Conservation (phyloP, 768 basidiomycete species). For the Suillus luteus region DNA sequence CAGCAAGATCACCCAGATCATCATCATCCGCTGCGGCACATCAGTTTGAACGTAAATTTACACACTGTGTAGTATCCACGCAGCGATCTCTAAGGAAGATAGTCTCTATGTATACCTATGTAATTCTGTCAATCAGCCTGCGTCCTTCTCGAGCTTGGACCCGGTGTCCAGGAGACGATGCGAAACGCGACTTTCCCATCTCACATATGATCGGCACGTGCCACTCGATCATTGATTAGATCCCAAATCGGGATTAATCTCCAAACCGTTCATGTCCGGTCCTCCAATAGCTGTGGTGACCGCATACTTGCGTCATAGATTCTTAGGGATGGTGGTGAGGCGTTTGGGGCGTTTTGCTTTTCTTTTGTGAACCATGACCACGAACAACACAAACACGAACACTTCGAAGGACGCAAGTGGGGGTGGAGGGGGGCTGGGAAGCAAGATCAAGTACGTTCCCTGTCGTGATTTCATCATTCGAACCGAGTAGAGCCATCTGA, state of each 20-base stretch:
- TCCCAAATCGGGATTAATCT: not conserved
- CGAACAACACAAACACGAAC: not conserved
- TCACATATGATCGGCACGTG: not conserved
- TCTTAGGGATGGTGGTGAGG: not conserved
- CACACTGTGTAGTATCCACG: not conserved
- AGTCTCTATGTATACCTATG: not conserved
- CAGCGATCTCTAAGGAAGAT: not conserved
- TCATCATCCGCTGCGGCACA: not conserved
- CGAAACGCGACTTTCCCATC: slow-evolving; percentile 1
- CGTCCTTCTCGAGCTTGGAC: slow-evolving; percentile 1
- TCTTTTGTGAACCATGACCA: slow-evolving; percentile 4
- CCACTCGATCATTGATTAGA: not conserved
- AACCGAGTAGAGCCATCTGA: not conserved
- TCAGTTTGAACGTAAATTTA: not conserved
- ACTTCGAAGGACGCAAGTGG: not conserved
- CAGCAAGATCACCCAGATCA: not conserved
- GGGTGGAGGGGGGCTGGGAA: slow-evolving; percentile 18
- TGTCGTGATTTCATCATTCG: not conserved
- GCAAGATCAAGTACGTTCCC: slow-evolving; percentile 18
- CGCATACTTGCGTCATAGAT: slow-evolving; percentile 15
- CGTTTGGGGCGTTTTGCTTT: not conserved
- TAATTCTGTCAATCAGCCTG: not conserved
- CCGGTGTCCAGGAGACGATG: slow-evolving; percentile 5
- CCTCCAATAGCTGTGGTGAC: slow-evolving; percentile 4
- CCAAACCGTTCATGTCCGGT: not conserved